Evolutionary conservation across 768 basidiomycete species (phyloP), one percentile per base, ranked within the genome.

Genomic region (Psilocybe cubensis): DNA sequence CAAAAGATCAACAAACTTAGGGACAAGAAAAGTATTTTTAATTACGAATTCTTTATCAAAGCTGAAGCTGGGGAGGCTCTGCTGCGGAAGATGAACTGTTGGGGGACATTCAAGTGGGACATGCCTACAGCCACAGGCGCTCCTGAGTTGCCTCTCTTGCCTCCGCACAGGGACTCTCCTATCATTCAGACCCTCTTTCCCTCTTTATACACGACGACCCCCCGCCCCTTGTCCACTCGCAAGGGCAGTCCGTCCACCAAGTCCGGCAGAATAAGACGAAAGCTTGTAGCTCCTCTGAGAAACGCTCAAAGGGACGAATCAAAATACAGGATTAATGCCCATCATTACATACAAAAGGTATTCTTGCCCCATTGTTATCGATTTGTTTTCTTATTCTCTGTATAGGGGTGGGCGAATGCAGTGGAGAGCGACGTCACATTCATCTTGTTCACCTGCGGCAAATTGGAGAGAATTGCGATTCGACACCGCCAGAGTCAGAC

Each of bases 401-500:
- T 23, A 24, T 44, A 62, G 61, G 42, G 49, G 1, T 62, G 61
- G 61, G 38, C 43, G 1, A 27, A 18, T 10, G 61, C 61, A 11
- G 54, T 59, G 12, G 35, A 28, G 3, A 28, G 44, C 17, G 53
- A 62, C 29, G 40, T 41, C 6, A 53, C 61, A 0, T 62, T 58
- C 24, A 29, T 62, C 10, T 24, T 62, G 3, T 33, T 62, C 14
- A 52, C 40, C 29, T 52, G 48, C 42, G 61, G 61, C 4, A 47
- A 41, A 17, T 25, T 47, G 9, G 61, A 62, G 21, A 28, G 54
- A 4, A 56, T 62, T 27, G 53, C 49, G 3, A 52, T 58, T 31
- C 61, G 61, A 7, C 57, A 56, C 14, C 46, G 61, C 12, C 44
- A 53, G 23, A 47, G 25, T 5, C 57, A 62, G 17, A 62, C 57